These are phyloP conservation scores for Camelina neglecta DNA, from an alignment of 345 rosid species.

Conservation along the genomic window DNA sequence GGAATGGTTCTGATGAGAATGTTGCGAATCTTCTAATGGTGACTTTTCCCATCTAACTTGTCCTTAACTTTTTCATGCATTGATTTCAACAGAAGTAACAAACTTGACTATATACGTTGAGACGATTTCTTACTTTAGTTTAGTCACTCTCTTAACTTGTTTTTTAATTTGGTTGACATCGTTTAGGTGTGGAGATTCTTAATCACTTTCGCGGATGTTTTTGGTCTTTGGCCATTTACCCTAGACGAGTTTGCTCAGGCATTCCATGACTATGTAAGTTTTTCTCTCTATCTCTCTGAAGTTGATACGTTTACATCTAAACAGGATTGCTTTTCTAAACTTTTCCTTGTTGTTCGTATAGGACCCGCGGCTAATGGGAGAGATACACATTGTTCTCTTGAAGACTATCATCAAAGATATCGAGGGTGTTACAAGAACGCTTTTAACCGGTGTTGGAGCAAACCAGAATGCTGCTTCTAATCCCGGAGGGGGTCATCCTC, in stretches of 20 bases:
- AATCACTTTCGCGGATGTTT: slow-evolving; percentile 77
- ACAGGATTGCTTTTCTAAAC: slow-evolving; percentile 20
- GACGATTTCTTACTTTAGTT: not conserved
- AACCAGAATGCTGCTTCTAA: slow-evolving; percentile 66
- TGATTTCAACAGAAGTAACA: slow-evolving; percentile 1
- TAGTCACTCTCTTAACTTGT: not conserved
- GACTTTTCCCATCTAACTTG: slow-evolving; percentile 37
- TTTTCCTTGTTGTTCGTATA: slow-evolving; percentile 40
- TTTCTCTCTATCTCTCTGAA: slow-evolving; percentile 14
- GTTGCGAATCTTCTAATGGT: slow-evolving; percentile 93
- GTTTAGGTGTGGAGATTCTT: slow-evolving; percentile 88
- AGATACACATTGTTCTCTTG: slow-evolving; percentile 77
- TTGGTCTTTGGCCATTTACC: slow-evolving; percentile 94
- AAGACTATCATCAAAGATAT: slow-evolving; percentile 80
- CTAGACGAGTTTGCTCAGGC: slow-evolving; percentile 91
- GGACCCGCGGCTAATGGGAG: slow-evolving; percentile 87
- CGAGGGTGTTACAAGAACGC: slow-evolving; percentile 73
- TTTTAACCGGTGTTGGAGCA: slow-evolving; percentile 61
- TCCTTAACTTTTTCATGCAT: not conserved
- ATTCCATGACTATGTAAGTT: slow-evolving; percentile 82
- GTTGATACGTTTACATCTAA: not conserved
- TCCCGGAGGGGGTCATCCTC: slow-evolving; percentile 91
- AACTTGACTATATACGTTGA: not conserved
- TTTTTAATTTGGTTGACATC: slow-evolving; percentile 22
- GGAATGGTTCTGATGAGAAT: slow-evolving; percentile 85